Evolutionary conservation across 768 basidiomycete genomes (phyloP).

Genomic region (Mycena amicta): DNA sequence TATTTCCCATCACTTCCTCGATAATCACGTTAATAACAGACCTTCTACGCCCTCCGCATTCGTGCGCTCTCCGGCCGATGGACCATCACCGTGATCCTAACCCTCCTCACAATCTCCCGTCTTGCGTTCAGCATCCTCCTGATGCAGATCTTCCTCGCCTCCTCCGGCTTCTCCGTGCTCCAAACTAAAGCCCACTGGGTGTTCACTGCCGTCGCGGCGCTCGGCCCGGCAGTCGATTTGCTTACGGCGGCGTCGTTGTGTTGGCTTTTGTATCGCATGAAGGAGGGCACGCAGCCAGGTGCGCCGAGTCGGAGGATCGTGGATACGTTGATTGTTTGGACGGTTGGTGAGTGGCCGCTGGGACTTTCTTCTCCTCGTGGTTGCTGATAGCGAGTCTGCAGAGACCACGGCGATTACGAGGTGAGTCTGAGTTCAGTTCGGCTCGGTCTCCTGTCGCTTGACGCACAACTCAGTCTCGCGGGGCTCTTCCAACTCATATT

Average conservation of each 20-base stretch:
- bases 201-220: background rate
- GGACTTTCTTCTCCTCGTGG: too few species aligned
- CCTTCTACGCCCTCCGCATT: slow-evolving; percentile 5
- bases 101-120: background rate
- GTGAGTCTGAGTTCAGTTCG: too few species aligned
- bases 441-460: too few species aligned
- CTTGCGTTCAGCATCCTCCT: background rate
- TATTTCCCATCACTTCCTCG: background rate
- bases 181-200: background rate
- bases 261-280: background rate
- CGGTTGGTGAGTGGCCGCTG: background rate
- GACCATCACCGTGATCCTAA: background rate
- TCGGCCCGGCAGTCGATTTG: background rate
- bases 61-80: slow-evolving; percentile 3
- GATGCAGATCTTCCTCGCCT: background rate
- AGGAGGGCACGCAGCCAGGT: background rate
- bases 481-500: background rate
- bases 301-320: background rate
- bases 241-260: slow-evolving; percentile 2
- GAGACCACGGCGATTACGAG: background rate
- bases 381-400: background rate
- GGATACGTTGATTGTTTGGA: background rate
- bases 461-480: too few species aligned
- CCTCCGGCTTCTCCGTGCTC: background rate
- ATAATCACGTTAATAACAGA: background rate